Conservation (phyloP, 768 basidiomycete genomes). For the Boletales sp. region DNA sequence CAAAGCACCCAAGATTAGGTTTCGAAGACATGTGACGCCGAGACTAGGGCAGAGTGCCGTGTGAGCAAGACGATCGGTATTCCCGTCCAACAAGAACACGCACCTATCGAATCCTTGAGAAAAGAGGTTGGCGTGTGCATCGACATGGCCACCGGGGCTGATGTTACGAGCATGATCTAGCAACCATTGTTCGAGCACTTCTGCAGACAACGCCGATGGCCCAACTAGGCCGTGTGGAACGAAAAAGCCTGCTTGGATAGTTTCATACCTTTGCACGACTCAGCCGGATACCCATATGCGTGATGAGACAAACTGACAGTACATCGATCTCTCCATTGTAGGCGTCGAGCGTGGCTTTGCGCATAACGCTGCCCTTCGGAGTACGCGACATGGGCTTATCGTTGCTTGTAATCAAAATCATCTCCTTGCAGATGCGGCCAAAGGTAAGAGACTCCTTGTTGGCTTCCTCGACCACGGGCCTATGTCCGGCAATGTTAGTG, state of each 20-base stretch:
- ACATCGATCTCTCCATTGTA: constrained; percentile 25
- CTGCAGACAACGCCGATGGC: constrained; percentile 2
- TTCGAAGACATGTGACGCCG: constrained; percentile 23
- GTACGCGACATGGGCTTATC: constrained; percentile 41
- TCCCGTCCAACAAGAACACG: not conserved
- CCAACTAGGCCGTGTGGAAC: not conserved
- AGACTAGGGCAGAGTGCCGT: constrained; percentile 2
- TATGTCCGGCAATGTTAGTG: constrained; percentile 5
- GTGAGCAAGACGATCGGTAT: too few relatives aligned
- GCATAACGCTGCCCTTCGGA: constrained; percentile 26
- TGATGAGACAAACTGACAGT: constrained; percentile 11
- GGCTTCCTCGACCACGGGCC: constrained; percentile 39
- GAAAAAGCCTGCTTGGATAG: not conserved
- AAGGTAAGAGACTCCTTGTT: constrained; percentile 37
- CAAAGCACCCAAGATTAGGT: constrained; percentile 12
- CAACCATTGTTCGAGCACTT: constrained; percentile 11
- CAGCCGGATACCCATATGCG: not conserved
- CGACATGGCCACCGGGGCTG: not conserved
- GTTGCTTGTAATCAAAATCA: constrained; percentile 42
- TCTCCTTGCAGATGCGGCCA: constrained; percentile 46
- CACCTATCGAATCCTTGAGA: constrained; percentile 35
- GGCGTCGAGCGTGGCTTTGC: constrained; percentile 12
- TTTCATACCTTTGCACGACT: constrained; percentile 3
- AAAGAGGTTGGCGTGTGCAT: constrained; percentile 16
- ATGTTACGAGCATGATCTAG: constrained; percentile 4